Conservation (phyloP, 2,329 filamentous ascomycete genomes). For the Colletotrichum magnum region DNA sequence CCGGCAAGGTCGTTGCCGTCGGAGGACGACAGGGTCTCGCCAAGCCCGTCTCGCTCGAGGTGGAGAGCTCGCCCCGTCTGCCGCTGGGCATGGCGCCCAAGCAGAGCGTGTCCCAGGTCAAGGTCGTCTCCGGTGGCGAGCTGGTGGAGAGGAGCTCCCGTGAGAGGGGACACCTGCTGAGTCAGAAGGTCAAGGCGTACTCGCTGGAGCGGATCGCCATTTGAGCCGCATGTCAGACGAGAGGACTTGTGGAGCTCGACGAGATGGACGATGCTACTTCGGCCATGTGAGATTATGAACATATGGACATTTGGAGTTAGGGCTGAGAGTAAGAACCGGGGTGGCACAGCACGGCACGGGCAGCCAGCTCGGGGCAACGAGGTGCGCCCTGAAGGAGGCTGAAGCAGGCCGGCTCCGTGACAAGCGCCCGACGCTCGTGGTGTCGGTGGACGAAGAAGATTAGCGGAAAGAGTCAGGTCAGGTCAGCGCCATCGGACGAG, state of each 20-base stretch:
- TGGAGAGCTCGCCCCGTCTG: constrained; percentile 66
- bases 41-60: constrained; percentile 62
- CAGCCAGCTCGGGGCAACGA: constrained; percentile 6
- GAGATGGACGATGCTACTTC: constrained; percentile 1
- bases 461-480: neutral
- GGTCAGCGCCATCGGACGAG: neutral
- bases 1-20: constrained; percentile 23
- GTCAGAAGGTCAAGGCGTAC: constrained; percentile 85
- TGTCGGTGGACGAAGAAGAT: neutral
- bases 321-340: constrained; percentile 14
- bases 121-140: constrained; percentile 79
- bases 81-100: constrained; percentile 81
- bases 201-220: constrained; percentile 83
- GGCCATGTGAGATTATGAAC: constrained; percentile 29
- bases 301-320: constrained; percentile 25
- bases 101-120: constrained; percentile 63
- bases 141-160: constrained; percentile 76
- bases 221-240: constrained; percentile 54
- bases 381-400: constrained; percentile 18
- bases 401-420: neutral
- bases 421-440: neutral
- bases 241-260: neutral
- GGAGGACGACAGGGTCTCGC: constrained; percentile 42
- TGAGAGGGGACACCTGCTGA: constrained; percentile 83
- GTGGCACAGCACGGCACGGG: constrained; percentile 7